Evolutionary conservation across 148 eudicot genomes (phyloP).

Genomic region (Camellia granthamiana): DNA sequence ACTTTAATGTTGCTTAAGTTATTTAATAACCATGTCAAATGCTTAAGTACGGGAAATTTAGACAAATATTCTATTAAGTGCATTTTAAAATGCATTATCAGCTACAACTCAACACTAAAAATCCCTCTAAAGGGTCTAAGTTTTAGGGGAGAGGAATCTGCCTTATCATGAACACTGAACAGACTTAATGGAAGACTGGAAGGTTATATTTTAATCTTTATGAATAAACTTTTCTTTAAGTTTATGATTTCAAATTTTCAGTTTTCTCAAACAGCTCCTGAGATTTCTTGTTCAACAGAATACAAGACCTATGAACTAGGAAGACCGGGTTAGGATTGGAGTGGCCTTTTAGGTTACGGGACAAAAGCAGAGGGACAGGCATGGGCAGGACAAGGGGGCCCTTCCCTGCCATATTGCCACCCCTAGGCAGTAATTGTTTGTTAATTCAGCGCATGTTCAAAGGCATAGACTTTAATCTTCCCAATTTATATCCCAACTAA

Average conservation of each 20-base stretch:
- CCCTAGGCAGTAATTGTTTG: neutral
- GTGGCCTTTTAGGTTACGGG: too few relatives aligned
- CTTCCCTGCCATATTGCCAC: neutral
- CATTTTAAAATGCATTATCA: neutral
- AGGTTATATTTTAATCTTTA: too few relatives aligned
- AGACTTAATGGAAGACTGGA: too few relatives aligned
- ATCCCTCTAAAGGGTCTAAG: neutral
- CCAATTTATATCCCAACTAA: neutral
- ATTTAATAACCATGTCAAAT: neutral
- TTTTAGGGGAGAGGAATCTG: neutral
- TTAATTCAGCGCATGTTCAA: neutral
- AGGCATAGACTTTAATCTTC: neutral
- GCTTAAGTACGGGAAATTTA: neutral
- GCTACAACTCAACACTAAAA: neutral
- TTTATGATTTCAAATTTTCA: too few relatives aligned
- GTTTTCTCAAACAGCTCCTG: too few relatives aligned
- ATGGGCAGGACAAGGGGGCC: neutral
- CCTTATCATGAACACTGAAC: too few relatives aligned
- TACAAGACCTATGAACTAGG: too few relatives aligned
- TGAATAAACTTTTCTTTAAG: too few relatives aligned
- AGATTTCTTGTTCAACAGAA: too few relatives aligned
- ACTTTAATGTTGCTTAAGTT: neutral
- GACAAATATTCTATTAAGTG: neutral
- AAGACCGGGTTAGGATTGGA: too few relatives aligned
- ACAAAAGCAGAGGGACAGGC: neutral